Conservation (phyloP, 2,329 filamentous ascomycete species). For the Exophiala spinifera region DNA sequence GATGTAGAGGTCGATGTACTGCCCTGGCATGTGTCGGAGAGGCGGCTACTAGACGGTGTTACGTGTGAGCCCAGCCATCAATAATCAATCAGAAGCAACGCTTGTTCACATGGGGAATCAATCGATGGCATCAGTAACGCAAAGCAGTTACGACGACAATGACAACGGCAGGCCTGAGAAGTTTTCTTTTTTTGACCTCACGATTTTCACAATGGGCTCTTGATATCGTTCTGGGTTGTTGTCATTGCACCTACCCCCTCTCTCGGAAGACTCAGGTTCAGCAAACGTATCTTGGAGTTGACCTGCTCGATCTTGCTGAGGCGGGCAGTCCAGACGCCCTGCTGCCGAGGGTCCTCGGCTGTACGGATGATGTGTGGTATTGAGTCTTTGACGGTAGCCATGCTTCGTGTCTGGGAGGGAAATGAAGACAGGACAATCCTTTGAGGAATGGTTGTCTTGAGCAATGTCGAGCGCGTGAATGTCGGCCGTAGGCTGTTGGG, state of each 20-base stretch:
- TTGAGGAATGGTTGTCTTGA: too few species aligned
- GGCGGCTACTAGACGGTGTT: constrained; percentile 28
- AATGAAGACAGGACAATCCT: background rate
- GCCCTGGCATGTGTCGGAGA: constrained; percentile 70
- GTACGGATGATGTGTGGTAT: constrained; percentile 68
- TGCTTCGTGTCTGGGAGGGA: constrained; percentile 13
- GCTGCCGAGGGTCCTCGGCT: constrained; percentile 67
- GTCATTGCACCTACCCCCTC: constrained; percentile 33
- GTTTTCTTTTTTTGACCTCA: too few species aligned
- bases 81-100: too few species aligned
- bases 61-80: constrained; percentile 15
- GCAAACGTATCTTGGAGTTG: constrained; percentile 66
- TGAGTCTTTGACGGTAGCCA: constrained; percentile 34
- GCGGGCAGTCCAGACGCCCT: constrained; percentile 61
- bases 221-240: too few species aligned
- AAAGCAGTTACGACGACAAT: too few species aligned
- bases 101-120: too few species aligned
- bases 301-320: constrained; percentile 61
- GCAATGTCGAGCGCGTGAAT: background rate
- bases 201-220: too few species aligned
- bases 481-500: background rate
- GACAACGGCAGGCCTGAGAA: too few species aligned
- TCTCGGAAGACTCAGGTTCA: constrained; percentile 60
- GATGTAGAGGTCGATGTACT: constrained; percentile 83
- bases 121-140: too few species aligned